A percentile compares a stretch with the other conserved stretches of the same genome.
Evolutionary conservation across 495 filamentous ascomycete species (phyloP).

Genomic region (Aspergillus sclerotiicarbonarius): DNA sequence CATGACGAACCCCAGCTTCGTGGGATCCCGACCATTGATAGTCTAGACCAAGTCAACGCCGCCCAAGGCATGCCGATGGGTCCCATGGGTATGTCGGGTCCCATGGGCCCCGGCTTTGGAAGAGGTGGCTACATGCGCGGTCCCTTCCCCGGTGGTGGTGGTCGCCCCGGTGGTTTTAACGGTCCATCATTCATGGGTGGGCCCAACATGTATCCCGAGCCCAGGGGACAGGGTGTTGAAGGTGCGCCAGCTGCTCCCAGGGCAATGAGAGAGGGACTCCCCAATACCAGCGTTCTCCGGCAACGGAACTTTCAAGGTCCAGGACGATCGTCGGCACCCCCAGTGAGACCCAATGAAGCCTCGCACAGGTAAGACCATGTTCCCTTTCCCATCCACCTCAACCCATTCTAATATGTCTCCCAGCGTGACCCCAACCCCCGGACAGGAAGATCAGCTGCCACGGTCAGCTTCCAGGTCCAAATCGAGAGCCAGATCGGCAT

Average conservation of each 20-base stretch:
- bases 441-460: slow-evolving; percentile 25
- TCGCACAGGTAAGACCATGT: slow-evolving; percentile 36
- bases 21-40: slow-evolving; percentile 48
- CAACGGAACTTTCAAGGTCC: slow-evolving; percentile 38
- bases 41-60: slow-evolving; percentile 33
- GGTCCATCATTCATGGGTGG: slow-evolving; percentile 23
- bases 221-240: slow-evolving; percentile 60
- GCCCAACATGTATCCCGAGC: slow-evolving; percentile 32
- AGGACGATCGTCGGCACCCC: slow-evolving; percentile 27
- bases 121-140: slow-evolving; percentile 39
- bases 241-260: slow-evolving; percentile 89
- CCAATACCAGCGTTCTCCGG: slow-evolving; percentile 64
- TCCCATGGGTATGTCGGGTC: slow-evolving; percentile 20
- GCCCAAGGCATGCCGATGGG: slow-evolving; percentile 11
- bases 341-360: slow-evolving; percentile 25
- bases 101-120: slow-evolving; percentile 34
- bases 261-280: slow-evolving; percentile 83
- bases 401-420: slow-evolving; percentile 4
- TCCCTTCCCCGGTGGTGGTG: slow-evolving; percentile 24
- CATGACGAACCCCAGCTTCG: slow-evolving; percentile 29
- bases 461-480: slow-evolving; percentile 34
- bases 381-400: not conserved
- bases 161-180: slow-evolving; percentile 26
- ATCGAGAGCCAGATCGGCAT: slow-evolving; percentile 31
- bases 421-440: slow-evolving; percentile 24